Base-by-base conservation (phyloP, 23 red algal species). In the Gracilaria vermiculophylla region DNA sequence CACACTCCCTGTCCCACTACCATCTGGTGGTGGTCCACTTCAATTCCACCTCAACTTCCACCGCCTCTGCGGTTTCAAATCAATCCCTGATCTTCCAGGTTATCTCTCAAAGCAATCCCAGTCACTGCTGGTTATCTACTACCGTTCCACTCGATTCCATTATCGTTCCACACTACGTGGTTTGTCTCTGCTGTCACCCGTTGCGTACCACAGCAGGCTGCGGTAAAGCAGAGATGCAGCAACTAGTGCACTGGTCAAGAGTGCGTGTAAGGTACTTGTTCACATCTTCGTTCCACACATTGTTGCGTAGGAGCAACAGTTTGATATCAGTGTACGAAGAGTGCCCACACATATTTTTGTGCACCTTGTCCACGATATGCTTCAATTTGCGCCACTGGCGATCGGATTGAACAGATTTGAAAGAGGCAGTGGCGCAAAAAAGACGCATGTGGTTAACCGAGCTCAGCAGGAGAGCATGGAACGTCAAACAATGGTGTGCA, bases 191-290 rank as follows among this genome's bases (percentile, higher is more conserved):
- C n/a, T n/a, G n/a, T n/a, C n/a, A n/a, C n/a, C n/a, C n/a, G n/a
- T n/a, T n/a, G n/a, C n/a, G n/a, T n/a, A n/a, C n/a, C n/a, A n/a
- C n/a, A n/a, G n/a, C n/a, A 14, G 50, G 49, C 11, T 57, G 0
- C 5, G 77, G 50, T 17, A 10, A 10, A 60, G 77, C 50, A 1
- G 52, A 29, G 13, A 7, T 60, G 43, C 12, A 12, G 71, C 56
- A 85, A 47, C 53, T 67, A 37, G 53, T 69, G 66, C 85, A 89
- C 17, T 45, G n/a, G 25, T 89, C 85, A 2, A 89, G 12, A 17
- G 53, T 39, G 28, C 16, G 20, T 17, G 2, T 17, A 5, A 85
- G 9, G 32, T 85, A 72, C 45, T 85, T 85, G 41, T 69, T 0
- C 9, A 85, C 64, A 9, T 11, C 20, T 12, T 69, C 29, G 29